phyloP scores from a whole-genome alignment of 2,329 filamentous ascomycete genomes.

The Alternaria brassicae region DNA sequence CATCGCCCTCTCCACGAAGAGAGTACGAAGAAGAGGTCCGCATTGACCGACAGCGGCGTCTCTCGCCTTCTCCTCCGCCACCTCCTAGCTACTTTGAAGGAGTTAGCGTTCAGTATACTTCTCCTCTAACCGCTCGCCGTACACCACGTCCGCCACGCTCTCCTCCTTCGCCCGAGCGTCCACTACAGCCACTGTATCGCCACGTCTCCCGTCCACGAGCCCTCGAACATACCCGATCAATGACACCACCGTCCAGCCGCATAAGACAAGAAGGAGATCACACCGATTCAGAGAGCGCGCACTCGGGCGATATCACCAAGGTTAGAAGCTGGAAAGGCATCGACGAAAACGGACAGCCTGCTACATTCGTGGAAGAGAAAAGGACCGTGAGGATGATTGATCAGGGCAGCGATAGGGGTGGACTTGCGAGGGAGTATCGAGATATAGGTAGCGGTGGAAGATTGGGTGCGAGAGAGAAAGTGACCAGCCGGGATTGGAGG shows the following conservation, averaged over 20 bases:
- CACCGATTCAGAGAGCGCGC: slow-evolving; percentile 37
- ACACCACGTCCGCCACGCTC: slow-evolving; percentile 6
- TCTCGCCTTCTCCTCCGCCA: slow-evolving; percentile 22
- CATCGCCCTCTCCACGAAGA: slow-evolving; percentile 17
- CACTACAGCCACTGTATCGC: slow-evolving; percentile 19
- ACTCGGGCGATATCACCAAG: slow-evolving; percentile 22
- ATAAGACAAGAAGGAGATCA: slow-evolving; percentile 21
- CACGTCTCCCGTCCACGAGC: slow-evolving; percentile 18
- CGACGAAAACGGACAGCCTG: slow-evolving; percentile 39
- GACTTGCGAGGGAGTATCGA: slow-evolving; percentile 6
- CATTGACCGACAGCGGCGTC: slow-evolving; percentile 24
- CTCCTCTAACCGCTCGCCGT: slow-evolving; percentile 16
- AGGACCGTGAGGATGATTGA: slow-evolving; percentile 20
- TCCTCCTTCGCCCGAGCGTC: slow-evolving; percentile 10
- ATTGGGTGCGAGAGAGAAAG: slow-evolving; percentile 3
- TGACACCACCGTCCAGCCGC: slow-evolving; percentile 13
- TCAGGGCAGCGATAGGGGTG: slow-evolving; percentile 15
- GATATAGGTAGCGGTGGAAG: not conserved
- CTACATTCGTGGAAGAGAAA: slow-evolving; percentile 39
- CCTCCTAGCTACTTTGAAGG: slow-evolving; percentile 16
- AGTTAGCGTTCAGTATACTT: slow-evolving; percentile 21
- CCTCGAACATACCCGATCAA: slow-evolving; percentile 12
- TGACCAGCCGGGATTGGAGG: slow-evolving; percentile 12
- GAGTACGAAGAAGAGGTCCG: slow-evolving; percentile 28
- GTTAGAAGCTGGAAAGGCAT: slow-evolving; percentile 36